Conservation (phyloP, 1,284 basidiomycete species). For the Grifola frondosa region DNA sequence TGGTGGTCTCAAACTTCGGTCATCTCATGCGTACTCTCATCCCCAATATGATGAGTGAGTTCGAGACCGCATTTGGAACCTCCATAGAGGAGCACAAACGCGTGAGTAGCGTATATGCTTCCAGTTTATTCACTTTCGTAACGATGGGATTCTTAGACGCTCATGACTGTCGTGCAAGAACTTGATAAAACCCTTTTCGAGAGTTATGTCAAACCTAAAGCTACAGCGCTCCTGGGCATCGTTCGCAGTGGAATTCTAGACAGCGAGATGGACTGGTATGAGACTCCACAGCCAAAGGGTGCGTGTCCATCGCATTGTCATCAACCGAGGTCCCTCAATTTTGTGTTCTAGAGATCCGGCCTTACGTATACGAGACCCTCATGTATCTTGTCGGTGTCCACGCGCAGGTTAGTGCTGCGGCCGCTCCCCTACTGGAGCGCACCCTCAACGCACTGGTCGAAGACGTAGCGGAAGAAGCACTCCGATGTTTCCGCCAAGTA, state of each 20-base stretch:
- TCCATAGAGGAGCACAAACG: slow-evolving; percentile 76
- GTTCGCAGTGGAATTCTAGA: slow-evolving; percentile 81
- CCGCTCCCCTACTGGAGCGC: slow-evolving; percentile 79
- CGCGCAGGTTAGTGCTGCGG: slow-evolving; percentile 82
- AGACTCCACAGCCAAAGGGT: slow-evolving; percentile 87
- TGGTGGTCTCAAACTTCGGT: slow-evolving; percentile 89
- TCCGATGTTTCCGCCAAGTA: slow-evolving; percentile 84
- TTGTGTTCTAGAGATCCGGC: slow-evolving; percentile 73
- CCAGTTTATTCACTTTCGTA: not conserved
- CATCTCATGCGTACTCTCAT: slow-evolving; percentile 73
- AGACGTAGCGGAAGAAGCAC: slow-evolving; percentile 77
- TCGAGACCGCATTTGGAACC: slow-evolving; percentile 77
- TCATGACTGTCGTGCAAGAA: slow-evolving; percentile 77
- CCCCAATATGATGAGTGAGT: slow-evolving; percentile 78
- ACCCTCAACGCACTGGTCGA: slow-evolving; percentile 84
- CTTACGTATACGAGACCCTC: slow-evolving; percentile 91
- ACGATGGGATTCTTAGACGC: slow-evolving; percentile 44
- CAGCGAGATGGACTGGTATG: slow-evolving; percentile 86
- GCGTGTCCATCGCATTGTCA: slow-evolving; percentile 22
- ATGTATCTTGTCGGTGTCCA: slow-evolving; percentile 91
- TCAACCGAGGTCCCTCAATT: not conserved
- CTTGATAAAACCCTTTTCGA: slow-evolving; percentile 88
- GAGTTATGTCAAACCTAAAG: slow-evolving; percentile 82
- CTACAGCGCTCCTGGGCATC: slow-evolving; percentile 63
- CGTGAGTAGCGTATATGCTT: slow-evolving; percentile 36